A percentile compares a stretch with the other conserved stretches of the same genome.
Conservation (phyloP, 805 yeast species). For the Candida nemodendra region DNA sequence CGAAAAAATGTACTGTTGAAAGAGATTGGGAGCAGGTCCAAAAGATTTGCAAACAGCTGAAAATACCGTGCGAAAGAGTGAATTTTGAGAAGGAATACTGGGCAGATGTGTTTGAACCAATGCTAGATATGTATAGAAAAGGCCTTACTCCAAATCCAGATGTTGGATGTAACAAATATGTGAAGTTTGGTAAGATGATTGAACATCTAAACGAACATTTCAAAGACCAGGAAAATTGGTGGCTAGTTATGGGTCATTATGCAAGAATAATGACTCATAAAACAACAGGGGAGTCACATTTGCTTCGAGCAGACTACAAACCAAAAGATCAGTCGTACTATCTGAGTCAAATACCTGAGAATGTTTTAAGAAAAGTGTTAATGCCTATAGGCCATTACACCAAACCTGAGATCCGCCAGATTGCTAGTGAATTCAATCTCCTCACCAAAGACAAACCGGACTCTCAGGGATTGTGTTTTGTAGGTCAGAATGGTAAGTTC, state of each 20-base stretch:
- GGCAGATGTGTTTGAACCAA: conserved; percentile 89
- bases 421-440: conserved; percentile 56
- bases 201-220: conserved; percentile 41
- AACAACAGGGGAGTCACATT: conserved; percentile 36
- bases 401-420: conserved; percentile 69
- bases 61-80: conserved; percentile 70
- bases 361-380: conserved; percentile 47
- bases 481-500: conserved; percentile 62
- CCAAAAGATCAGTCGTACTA: conserved; percentile 91
- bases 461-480: conserved; percentile 94
- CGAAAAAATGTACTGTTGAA: conserved; percentile 62
- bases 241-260: conserved; percentile 91
- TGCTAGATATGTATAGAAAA: conserved; percentile 65
- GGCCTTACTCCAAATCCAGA: conserved; percentile 97
- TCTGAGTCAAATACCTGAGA: conserved; percentile 60
- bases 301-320: conserved; percentile 56
- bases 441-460: conserved; percentile 81
- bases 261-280: conserved; percentile 47
- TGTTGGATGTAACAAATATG: conserved; percentile 77
- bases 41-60: conserved; percentile 55
- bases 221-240: conserved; percentile 46
- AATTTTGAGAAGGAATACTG: conserved; percentile 91
- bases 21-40: conserved; percentile 86
- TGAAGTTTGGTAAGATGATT: conserved; percentile 81
- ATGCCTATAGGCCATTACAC: conserved; percentile 80